phyloP scores from a whole-genome alignment of 2,329 filamentous ascomycete species.

The Neurospora crassa region DNA sequence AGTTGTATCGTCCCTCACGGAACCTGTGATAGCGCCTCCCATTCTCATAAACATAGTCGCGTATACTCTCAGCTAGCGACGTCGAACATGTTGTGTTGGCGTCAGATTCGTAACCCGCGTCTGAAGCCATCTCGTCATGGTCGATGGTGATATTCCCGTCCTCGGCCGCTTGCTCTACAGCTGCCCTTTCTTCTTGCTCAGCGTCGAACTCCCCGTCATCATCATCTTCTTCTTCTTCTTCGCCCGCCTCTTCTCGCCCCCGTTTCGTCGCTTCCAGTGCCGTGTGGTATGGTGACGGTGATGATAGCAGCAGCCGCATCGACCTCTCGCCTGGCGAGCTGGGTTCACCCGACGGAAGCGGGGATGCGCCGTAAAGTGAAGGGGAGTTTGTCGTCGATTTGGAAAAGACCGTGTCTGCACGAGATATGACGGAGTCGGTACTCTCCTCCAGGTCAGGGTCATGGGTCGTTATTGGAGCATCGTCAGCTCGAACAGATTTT shows the following conservation, averaged over 20 bases:
- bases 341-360: not conserved
- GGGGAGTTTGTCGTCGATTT: not conserved
- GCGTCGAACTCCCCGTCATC: constrained; percentile 6
- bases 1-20: constrained; percentile 44
- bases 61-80: constrained; percentile 28
- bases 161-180: constrained; percentile 18
- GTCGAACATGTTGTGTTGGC: constrained; percentile 21
- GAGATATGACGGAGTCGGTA: not conserved
- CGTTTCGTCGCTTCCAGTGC: not conserved
- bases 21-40: constrained; percentile 50
- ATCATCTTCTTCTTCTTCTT: constrained; percentile 10
- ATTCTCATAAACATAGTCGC: constrained; percentile 45
- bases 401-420: not conserved
- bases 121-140: constrained; percentile 20
- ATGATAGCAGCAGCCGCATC: not conserved
- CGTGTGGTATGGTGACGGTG: not conserved
- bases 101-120: constrained; percentile 23
- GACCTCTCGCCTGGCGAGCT: not conserved
- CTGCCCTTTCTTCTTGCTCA: constrained; percentile 14
- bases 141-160: constrained; percentile 21
- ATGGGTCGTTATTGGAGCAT: not conserved
- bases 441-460: not conserved
- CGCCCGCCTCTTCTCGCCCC: not conserved
- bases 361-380: not conserved
- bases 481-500: not conserved